Percentiles rank a stretch among this genome's conserved stretches.
phyloP scores from a whole-genome alignment of 176 grass and related monocot genomes.

The Dactylis glomerata region DNA sequence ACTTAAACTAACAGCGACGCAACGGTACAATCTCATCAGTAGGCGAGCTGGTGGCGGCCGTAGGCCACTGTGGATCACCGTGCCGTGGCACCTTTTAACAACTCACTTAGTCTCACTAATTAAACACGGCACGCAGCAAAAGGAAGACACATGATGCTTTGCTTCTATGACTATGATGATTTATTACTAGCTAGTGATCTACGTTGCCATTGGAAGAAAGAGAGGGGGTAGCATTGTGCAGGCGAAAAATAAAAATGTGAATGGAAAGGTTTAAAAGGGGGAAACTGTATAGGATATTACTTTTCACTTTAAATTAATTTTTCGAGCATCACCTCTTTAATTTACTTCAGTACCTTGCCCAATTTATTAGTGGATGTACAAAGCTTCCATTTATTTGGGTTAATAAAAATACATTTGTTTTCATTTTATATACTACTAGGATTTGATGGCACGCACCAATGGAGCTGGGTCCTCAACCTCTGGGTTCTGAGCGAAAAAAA shows the following conservation, averaged over 20 bases:
- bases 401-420: too few species aligned
- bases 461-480: too few species aligned
- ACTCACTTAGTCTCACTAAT: neutral
- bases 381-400: too few species aligned
- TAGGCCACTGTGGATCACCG: neutral
- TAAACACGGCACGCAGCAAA: neutral
- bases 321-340: too few species aligned
- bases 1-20: conserved; percentile 10
- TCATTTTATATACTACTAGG: too few species aligned
- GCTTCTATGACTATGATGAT: neutral
- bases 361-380: too few species aligned
- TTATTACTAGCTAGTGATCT: neutral
- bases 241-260: neutral
- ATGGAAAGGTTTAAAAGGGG: neutral
- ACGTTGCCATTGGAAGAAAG: neutral
- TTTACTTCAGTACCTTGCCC: too few species aligned
- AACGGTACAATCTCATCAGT: conserved; percentile 25
- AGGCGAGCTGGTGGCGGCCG: conserved; percentile 4
- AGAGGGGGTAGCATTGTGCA: neutral
- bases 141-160: neutral
- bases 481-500: too few species aligned
- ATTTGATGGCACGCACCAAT: too few species aligned
- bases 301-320: neutral
- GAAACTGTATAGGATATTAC: neutral
- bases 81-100: neutral